Evolutionary conservation across 192 early-diverging fungal genomes (phyloP), one percentile per base, ranked within the genome.

Genomic region (Pilaira anomala): DNA sequence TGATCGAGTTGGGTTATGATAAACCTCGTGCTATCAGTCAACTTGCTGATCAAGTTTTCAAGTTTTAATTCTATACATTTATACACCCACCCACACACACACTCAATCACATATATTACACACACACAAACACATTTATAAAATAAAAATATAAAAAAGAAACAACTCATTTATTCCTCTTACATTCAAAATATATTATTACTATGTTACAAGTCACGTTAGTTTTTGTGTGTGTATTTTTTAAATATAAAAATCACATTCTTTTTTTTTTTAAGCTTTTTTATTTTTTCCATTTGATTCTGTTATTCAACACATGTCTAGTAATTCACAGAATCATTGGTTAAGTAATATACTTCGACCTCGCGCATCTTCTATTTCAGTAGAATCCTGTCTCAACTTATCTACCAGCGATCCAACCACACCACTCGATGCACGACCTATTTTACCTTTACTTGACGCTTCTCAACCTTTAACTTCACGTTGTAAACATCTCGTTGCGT

Each of bases 11-110:
- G 26, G 94, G 94, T 48, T 94, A 87, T 67, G 83, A 86, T 29
- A 88, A 90, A 68, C 75, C 88, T 63, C 80, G 83, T 56, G 77
- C 85, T 56, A 83, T 93, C 51, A 91, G 89, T 73, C 93, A 92
- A 76, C 79, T 89, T 25, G 80, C 84, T 29, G 91, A 96, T 73
- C 87, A 88, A 68, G 87, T 94, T 28, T 96, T 93, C 83, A 92
- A 92, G 74, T 96, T 96, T 73, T 96, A 88, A 76, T 36, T 56
- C 28, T 16, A 36, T 36, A 36, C 33, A 5, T 36, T 36, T 36
- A n/a, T n/a, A n/a, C n/a, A n/a, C n/a, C n/a, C n/a, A n/a, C n/a
- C n/a, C n/a, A n/a, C n/a, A n/a, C n/a, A n/a, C n/a, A n/a, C n/a
- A n/a, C n/a, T n/a, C n/a, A n/a, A n/a, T n/a, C n/a, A n/a, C n/a